These are phyloP conservation scores for Microcyclospora pomicola DNA, from an alignment of 2,329 filamentous ascomycete species.

Conservation along the genomic window DNA sequence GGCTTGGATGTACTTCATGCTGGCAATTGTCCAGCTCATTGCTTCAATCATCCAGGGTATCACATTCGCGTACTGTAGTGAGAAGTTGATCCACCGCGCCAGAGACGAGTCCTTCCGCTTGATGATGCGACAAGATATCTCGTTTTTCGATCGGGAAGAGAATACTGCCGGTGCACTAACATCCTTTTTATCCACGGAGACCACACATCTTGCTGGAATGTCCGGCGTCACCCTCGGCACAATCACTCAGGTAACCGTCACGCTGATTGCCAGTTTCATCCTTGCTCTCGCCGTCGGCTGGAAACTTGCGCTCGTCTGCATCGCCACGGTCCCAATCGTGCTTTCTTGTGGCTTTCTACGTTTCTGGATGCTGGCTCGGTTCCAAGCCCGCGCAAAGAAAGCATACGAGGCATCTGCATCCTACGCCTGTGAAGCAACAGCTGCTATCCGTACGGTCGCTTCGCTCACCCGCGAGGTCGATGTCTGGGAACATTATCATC, in stretches of 20 bases:
- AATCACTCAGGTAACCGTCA: conserved; percentile 65
- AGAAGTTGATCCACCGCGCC: conserved; percentile 69
- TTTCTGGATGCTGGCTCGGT: conserved; percentile 70
- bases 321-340: conserved; percentile 62
- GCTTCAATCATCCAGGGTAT: conserved; percentile 55
- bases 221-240: conserved; percentile 81
- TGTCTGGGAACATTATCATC: conserved; percentile 58
- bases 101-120: conserved; percentile 70
- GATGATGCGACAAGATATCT: conserved; percentile 83
- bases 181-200: conserved; percentile 77
- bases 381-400: conserved; percentile 63
- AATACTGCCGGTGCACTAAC: conserved; percentile 83
- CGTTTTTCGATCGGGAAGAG: conserved; percentile 79
- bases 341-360: conserved; percentile 74
- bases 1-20: conserved; percentile 77
- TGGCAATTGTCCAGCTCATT: conserved; percentile 60
- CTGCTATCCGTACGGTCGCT: conserved; percentile 84
- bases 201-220: conserved; percentile 75
- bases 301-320: conserved; percentile 77
- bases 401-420: conserved; percentile 70
- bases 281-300: conserved; percentile 66
- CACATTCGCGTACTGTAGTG: conserved; percentile 73
- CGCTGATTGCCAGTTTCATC: conserved; percentile 58
- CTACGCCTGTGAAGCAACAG: conserved; percentile 86
- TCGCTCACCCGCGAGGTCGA: conserved; percentile 77